Conservation (phyloP, 2,329 filamentous ascomycete genomes). For the Diplocarpon mali region DNA sequence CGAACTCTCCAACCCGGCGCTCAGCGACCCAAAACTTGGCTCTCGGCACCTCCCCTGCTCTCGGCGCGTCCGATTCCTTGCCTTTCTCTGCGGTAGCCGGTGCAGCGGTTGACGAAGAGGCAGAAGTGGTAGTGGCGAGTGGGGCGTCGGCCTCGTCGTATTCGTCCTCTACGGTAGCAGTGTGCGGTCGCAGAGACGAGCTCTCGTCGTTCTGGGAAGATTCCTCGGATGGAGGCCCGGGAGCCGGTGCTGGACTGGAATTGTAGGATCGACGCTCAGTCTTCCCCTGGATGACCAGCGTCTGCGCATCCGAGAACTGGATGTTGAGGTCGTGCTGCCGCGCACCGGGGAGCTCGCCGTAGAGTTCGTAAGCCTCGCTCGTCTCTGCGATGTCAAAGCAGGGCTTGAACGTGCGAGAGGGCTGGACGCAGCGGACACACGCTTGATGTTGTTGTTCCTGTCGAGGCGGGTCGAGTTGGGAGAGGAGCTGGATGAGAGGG, state of each 20-base stretch:
- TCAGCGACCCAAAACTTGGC: constrained; percentile 61
- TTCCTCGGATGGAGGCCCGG: constrained; percentile 27
- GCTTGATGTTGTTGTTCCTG: constrained; percentile 6
- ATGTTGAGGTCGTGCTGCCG: constrained; percentile 61
- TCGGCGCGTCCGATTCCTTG: constrained; percentile 26
- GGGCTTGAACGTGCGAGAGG: constrained; percentile 47
- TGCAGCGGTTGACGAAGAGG: constrained; percentile 6
- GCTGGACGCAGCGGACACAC: constrained; percentile 21
- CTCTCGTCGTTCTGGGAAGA: constrained; percentile 14
- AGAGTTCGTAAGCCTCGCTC: constrained; percentile 57
- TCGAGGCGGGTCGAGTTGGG: constrained; percentile 39
- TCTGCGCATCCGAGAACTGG: constrained; percentile 68
- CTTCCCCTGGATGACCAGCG: constrained; percentile 53
- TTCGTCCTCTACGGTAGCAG: constrained; percentile 20
- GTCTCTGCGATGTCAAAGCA: constrained; percentile 69
- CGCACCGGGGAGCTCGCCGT: constrained; percentile 68
- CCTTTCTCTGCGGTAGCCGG: constrained; percentile 29
- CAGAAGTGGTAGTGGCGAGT: constrained; percentile 13
- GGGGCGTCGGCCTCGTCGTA: constrained; percentile 20
- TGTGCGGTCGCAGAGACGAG: constrained; percentile 24
- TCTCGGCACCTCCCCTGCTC: constrained; percentile 26
- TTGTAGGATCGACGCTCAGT: constrained; percentile 42
- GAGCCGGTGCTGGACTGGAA: constrained; percentile 34
- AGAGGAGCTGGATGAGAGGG: constrained; percentile 47
- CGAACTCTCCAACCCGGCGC: constrained; percentile 54